Base-by-base conservation (phyloP, 306 rosid genomes). In the Rosa multiflora region DNA sequence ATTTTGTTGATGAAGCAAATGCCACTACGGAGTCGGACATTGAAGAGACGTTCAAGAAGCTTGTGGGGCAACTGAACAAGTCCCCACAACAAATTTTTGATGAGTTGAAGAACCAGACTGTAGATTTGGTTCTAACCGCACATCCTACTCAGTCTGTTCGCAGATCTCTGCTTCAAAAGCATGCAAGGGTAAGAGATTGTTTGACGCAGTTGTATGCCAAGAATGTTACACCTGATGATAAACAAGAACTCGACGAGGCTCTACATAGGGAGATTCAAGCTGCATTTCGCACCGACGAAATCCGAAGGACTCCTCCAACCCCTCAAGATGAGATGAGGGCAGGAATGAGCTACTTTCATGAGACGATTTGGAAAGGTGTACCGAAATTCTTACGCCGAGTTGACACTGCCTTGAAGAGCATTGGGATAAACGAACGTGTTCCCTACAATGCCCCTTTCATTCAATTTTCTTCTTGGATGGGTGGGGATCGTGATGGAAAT, bases 381-480 rank as follows among this genome's bases (percentile, higher is more conserved):
- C 98, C 98, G 0, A 90, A 93, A 88, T 96, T 96, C 91, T 84
- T 96, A 80, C 97, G 98, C 39, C 87, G 99, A 29, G 94, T 96
- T 67, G 99, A 96, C 87, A 96, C 99, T 61, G 99, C 99, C 73
- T 76, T 96, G 77, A 96, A 96, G 91, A 96, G 91, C 90, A 86
- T 96, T 43, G 99, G 99, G 87, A 88, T 96, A 63, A 80, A 89
- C 17, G 99, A 93, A 61, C 97, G 98, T 11, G 87, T 96, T 74
- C 99, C 99, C 23, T 96, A 96, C 83, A 96, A 93, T 84, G 98
- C 98, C n/a, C 99, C 99, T 67, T 87, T 96, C 59, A 96, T 96
- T 87, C 99, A 93, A 69, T 96, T 96, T 85, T 96, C 99, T 77
- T 96, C 99, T 76, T 96, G 99, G 99, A 96, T 96, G 99, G 99